phyloP scores from a whole-genome alignment of 169 alveolate genomes.

The Miamiensis avidus region DNA sequence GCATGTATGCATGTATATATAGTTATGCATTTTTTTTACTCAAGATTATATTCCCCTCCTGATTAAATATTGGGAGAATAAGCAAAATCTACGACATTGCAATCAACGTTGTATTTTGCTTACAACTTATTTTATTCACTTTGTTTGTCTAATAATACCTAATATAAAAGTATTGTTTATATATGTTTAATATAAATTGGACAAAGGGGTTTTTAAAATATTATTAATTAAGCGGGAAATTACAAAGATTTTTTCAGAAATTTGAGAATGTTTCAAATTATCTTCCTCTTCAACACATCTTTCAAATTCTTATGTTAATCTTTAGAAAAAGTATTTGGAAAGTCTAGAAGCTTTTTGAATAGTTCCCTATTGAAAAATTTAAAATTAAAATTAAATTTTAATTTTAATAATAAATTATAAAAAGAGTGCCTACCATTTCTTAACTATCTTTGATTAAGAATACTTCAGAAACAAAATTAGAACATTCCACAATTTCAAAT shows the following conservation, averaged over 20 bases:
- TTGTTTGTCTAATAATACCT: background rate
- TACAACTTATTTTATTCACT: background rate
- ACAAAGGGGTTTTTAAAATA: too few species aligned
- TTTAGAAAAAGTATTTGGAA: background rate
- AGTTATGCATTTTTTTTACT: background rate
- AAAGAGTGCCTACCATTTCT: background rate
- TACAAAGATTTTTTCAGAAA: slow-evolving; percentile 1
- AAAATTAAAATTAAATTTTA: background rate
- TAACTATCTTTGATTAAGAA: slow-evolving; percentile 9
- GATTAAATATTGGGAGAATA: slow-evolving; percentile 39
- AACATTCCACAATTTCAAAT: slow-evolving; percentile 5
- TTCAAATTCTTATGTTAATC: slow-evolving; percentile 16
- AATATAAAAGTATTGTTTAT: background rate
- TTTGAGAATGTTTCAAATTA: slow-evolving; percentile 3
- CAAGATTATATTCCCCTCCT: slow-evolving; percentile 40
- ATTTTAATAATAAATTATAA: background rate
- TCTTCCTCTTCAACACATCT: slow-evolving; percentile 19
- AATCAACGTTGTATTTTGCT: background rate
- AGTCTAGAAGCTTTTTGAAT: slow-evolving; percentile 18
- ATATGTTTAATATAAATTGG: background rate
- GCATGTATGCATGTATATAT: background rate
- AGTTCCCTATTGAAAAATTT: background rate
- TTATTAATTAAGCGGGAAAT: too few species aligned
- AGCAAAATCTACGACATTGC: slow-evolving; percentile 27
- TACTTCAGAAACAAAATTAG: slow-evolving; percentile 1